Conservation (phyloP, 2,329 filamentous ascomycete species). For the Claviceps sp. region DNA sequence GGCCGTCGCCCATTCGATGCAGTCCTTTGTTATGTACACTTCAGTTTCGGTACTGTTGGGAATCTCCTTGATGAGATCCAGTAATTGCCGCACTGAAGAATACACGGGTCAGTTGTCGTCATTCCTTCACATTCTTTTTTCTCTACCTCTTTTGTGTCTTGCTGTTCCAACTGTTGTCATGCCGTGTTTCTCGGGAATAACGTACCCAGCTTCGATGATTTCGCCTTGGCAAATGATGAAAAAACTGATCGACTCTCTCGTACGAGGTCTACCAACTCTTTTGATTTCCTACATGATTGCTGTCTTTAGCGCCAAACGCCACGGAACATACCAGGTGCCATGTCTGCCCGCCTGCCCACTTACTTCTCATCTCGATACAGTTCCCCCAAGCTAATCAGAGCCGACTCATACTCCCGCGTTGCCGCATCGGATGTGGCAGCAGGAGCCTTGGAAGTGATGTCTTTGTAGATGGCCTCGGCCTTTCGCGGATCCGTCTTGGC, state of each 20-base stretch:
- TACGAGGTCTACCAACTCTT: conserved; percentile 80
- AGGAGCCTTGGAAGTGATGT: conserved; percentile 74
- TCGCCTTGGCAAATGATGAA: conserved; percentile 95
- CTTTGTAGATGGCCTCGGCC: conserved; percentile 79
- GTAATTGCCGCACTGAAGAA: conserved; percentile 72
- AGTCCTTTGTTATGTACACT: conserved; percentile 91
- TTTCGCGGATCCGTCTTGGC: conserved; percentile 68
- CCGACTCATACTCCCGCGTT: conserved; percentile 81
- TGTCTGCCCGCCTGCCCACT: conserved; percentile 19
- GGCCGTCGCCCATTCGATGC: conserved; percentile 96
- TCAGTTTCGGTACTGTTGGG: conserved; percentile 91
- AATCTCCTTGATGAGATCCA: conserved; percentile 88
- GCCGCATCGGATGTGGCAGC: conserved; percentile 72
- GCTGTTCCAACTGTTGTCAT: not conserved
- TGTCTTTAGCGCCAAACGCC: conserved; percentile 3
- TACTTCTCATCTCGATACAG: conserved; percentile 82
- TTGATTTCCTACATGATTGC: conserved; percentile 44
- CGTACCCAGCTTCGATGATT: conserved; percentile 94
- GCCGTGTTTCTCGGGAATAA: not conserved
- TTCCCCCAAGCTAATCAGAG: conserved; percentile 78
- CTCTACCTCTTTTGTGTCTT: not conserved
- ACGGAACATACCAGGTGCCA: too few relatives aligned
- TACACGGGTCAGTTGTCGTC: not conserved
- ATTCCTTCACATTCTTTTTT: not conserved
- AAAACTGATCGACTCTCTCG: conserved; percentile 82